Evolutionary conservation across 345 rosid genomes (phyloP).

Genomic region (Rhodomyrtus tomentosa): DNA sequence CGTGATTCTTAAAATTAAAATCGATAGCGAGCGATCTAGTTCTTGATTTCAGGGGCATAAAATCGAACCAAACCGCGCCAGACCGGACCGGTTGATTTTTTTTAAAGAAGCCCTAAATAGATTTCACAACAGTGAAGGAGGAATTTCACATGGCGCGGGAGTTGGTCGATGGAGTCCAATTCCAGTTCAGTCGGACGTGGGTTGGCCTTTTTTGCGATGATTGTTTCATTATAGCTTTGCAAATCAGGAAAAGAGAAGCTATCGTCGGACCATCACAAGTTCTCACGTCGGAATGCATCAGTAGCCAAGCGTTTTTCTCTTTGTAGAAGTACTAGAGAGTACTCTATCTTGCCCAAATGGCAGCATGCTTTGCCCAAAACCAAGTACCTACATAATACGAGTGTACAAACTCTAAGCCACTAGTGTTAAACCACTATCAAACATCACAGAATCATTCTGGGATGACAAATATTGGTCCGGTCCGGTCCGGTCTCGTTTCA

Average conservation of each 20-base stretch:
- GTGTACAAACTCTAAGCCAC: background rate
- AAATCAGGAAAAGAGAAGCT: conserved; percentile 25
- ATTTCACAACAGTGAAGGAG: conserved; percentile 26
- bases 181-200: background rate
- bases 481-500: too few relatives aligned
- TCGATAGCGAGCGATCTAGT: too few relatives aligned
- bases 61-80: too few relatives aligned
- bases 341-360: conserved; percentile 42
- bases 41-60: too few relatives aligned
- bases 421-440: background rate
- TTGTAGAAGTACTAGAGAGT: conserved; percentile 36
- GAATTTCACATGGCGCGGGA: conserved; percentile 26
- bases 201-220: background rate
- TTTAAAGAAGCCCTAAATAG: too few relatives aligned
- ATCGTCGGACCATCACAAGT: conserved; percentile 40
- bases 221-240: conserved; percentile 13
- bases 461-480: too few relatives aligned
- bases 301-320: conserved; percentile 33
- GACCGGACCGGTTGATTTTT: too few relatives aligned
- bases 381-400: conserved; percentile 13
- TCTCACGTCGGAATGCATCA: conserved; percentile 33
- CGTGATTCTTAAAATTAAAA: too few relatives aligned
- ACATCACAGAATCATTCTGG: background rate
- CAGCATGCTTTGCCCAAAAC: conserved; percentile 37
- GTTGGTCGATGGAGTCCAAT: conserved; percentile 15